These are phyloP conservation scores for Gypsophila paniculata DNA, from an alignment of 179 eudicot species.

Conservation along the genomic window DNA sequence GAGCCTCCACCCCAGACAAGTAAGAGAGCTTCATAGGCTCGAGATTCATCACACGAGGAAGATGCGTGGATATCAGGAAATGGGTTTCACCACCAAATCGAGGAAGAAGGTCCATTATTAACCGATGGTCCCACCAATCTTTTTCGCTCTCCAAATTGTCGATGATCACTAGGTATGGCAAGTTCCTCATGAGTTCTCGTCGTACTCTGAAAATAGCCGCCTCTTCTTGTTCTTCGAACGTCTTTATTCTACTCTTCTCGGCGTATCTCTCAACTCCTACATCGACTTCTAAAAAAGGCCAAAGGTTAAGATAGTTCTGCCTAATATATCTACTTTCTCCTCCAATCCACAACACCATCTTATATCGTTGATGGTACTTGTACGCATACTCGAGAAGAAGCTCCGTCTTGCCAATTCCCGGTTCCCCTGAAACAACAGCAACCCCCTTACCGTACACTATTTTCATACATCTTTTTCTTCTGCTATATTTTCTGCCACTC, in stretches of 20 bases:
- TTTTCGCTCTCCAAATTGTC: slow-evolving; percentile 88
- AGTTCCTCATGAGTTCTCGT: slow-evolving; percentile 82
- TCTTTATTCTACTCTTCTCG: slow-evolving; percentile 60
- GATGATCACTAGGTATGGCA: slow-evolving; percentile 75
- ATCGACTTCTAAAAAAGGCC: slow-evolving; percentile 78
- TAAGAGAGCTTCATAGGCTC: slow-evolving; percentile 82
- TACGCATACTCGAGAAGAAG: slow-evolving; percentile 88
- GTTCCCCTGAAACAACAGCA: slow-evolving; percentile 78
- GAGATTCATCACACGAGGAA: slow-evolving; percentile 67
- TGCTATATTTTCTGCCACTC: slow-evolving; percentile 38
- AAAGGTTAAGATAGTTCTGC: slow-evolving; percentile 76
- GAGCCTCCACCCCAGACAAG: slow-evolving; percentile 83
- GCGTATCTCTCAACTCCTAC: slow-evolving; percentile 57
- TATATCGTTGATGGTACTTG: slow-evolving; percentile 77
- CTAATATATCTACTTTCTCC: slow-evolving; percentile 93
- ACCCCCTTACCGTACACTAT: slow-evolving; percentile 82
- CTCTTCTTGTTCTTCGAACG: slow-evolving; percentile 94
- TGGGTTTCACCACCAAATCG: slow-evolving; percentile 95
- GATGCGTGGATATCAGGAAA: slow-evolving; percentile 72
- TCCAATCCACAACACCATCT: slow-evolving; percentile 91
- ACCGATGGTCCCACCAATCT: slow-evolving; percentile 96
- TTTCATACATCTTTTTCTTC: slow-evolving; percentile 54
- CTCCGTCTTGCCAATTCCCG: slow-evolving; percentile 95
- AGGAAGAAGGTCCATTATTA: slow-evolving; percentile 87
- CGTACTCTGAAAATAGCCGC: slow-evolving; percentile 71